Evolutionary conservation across 768 basidiomycete genomes (phyloP).

Genomic region (Paxillus ammoniavirescens): DNA sequence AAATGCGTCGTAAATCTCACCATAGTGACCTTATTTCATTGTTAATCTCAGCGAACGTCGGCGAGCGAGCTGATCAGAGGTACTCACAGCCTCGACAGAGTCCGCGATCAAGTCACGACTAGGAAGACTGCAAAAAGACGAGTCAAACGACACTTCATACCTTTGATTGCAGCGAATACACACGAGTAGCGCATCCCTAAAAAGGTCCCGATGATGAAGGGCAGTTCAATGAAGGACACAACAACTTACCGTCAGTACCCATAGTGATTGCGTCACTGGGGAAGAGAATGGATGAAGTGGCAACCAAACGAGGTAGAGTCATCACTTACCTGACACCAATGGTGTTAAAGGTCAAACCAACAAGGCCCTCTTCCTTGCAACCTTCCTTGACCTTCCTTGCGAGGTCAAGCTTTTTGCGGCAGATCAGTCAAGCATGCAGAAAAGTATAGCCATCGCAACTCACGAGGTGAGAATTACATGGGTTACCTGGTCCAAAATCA

Average conservation of each 20-base stretch:
- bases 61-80: neutral
- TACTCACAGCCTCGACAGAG: slow-evolving; percentile 74
- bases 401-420: slow-evolving; percentile 62
- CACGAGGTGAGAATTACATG: slow-evolving; percentile 83
- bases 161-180: slow-evolving; percentile 25
- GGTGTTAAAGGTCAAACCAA: slow-evolving; percentile 83
- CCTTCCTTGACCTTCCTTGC: slow-evolving; percentile 80
- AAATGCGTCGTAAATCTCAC: slow-evolving; percentile 29
- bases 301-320: neutral
- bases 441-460: slow-evolving; percentile 17
- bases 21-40: slow-evolving; percentile 48
- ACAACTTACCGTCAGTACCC: slow-evolving; percentile 75
- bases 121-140: slow-evolving; percentile 53
- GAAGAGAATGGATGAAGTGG: neutral
- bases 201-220: slow-evolving; percentile 1
- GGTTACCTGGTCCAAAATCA: slow-evolving; percentile 55
- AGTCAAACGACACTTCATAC: neutral
- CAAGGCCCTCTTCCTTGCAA: slow-evolving; percentile 75
- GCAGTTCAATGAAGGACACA: neutral
- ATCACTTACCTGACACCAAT: slow-evolving; percentile 70
- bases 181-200: slow-evolving; percentile 87
- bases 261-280: slow-evolving; percentile 83
- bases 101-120: slow-evolving; percentile 89
- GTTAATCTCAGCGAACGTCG: slow-evolving; percentile 6
- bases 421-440: neutral